phyloP scores from a whole-genome alignment of 2,329 filamentous ascomycete genomes.

The Coniochaeta sp. region DNA sequence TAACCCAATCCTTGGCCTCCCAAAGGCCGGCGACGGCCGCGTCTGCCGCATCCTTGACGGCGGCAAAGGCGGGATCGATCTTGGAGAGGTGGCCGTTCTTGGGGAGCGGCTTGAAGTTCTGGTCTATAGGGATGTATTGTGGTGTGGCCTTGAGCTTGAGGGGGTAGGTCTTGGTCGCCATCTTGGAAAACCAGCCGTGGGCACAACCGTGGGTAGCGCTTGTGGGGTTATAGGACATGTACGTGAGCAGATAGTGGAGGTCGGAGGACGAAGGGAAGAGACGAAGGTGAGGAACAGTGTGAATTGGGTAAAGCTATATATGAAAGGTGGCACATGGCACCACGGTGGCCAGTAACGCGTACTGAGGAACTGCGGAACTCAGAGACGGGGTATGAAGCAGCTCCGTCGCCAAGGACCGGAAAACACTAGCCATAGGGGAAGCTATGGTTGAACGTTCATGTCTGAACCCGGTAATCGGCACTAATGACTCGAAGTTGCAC shows the following conservation, averaged over 20 bases:
- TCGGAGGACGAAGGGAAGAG: too few species aligned
- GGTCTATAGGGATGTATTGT: constrained; percentile 19
- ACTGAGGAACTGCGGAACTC: neutral
- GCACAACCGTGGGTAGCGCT: neutral
- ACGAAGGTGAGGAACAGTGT: neutral
- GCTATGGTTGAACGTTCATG: neutral
- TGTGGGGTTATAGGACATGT: neutral
- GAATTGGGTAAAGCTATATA: neutral
- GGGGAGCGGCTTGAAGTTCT: constrained; percentile 23
- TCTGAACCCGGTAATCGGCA: neutral
- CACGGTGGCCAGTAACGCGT: too few species aligned
- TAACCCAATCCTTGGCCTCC: constrained; percentile 16
- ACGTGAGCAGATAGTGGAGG: neutral
- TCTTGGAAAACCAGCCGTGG: constrained; percentile 2
- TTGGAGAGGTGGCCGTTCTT: constrained; percentile 26
- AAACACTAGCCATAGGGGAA: neutral
- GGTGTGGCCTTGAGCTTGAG: constrained; percentile 17
- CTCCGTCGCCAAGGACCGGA: neutral
- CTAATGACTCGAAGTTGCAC: neutral
- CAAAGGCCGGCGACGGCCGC: constrained; percentile 19
- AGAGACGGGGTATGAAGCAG: neutral
- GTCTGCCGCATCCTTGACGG: constrained; percentile 17
- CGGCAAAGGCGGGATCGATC: constrained; percentile 22
- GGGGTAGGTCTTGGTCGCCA: neutral
- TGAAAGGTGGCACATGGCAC: neutral